A percentile compares a stretch with the other conserved stretches of the same genome.
These are phyloP conservation scores for Backusella circina DNA, from an alignment of 192 early-diverging fungal genomes.

Conservation along the genomic window DNA sequence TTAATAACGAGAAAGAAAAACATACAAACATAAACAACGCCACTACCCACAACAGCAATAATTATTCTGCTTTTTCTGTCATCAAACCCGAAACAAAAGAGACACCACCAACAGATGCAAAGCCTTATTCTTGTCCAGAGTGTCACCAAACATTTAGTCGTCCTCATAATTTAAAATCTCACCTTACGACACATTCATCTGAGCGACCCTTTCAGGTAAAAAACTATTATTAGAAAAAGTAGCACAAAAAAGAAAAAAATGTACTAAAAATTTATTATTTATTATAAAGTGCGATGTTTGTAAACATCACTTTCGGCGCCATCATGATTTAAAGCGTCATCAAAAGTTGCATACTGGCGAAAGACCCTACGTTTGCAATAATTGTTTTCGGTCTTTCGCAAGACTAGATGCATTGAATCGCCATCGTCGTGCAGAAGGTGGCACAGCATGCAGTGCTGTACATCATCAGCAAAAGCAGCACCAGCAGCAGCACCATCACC, in stretches of 20 bases:
- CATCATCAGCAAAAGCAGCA: constrained; percentile 13
- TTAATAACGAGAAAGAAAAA: background rate
- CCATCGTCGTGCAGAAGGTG: constrained; percentile 53
- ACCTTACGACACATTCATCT: constrained; percentile 27
- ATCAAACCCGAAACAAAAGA: background rate
- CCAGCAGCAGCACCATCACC: constrained; percentile 1
- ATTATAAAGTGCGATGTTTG: constrained; percentile 28
- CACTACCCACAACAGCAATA: background rate
- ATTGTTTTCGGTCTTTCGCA: constrained; percentile 75
- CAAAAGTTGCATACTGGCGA: constrained; percentile 77
- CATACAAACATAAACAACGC: background rate
- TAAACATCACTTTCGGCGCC: constrained; percentile 45
- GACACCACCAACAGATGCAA: constrained; percentile 9
- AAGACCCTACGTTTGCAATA: constrained; percentile 66
- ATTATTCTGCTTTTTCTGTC: constrained; percentile 10
- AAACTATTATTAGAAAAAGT: constrained; percentile 3
- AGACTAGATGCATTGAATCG: constrained; percentile 77
- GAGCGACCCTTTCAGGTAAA: constrained; percentile 27
- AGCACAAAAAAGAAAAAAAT: background rate
- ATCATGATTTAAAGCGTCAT: constrained; percentile 90
- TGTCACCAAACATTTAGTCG: constrained; percentile 28
- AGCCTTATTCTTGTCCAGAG: constrained; percentile 20
- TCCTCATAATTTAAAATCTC: constrained; percentile 31
- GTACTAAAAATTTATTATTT: constrained; percentile 9
- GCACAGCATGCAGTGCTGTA: constrained; percentile 25